phyloP scores from a whole-genome alignment of 495 filamentous ascomycete species.

The Lineolata rhizophorae region DNA sequence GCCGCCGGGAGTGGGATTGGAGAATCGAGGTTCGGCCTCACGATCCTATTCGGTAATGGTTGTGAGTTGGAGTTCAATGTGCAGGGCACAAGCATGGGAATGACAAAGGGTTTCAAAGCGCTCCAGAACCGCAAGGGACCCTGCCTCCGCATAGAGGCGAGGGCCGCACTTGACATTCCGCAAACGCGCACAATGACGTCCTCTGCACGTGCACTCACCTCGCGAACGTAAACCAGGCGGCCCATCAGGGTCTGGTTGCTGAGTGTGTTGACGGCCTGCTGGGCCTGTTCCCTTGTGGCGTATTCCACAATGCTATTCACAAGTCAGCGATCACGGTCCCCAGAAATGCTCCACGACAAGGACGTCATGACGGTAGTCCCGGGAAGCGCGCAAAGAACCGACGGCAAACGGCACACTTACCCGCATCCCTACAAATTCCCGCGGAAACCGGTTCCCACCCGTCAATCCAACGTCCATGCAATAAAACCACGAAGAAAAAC shows the following conservation, averaged over 20 bases:
- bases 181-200: too few relatives aligned
- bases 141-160: too few relatives aligned
- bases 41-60: conserved; percentile 35
- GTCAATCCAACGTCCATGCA: conserved; percentile 98
- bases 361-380: too few relatives aligned
- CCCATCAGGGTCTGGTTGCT: conserved; percentile 99
- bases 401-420: conserved; percentile 55
- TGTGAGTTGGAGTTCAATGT: background rate
- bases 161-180: too few relatives aligned
- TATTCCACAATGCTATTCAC: conserved; percentile 95
- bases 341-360: too few relatives aligned
- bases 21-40: conserved; percentile 88
- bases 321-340: conserved; percentile 1
- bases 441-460: conserved; percentile 74
- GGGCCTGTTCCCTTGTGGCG: conserved; percentile 96
- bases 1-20: conserved; percentile 39
- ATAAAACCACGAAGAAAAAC: conserved; percentile 29
- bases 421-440: conserved; percentile 98
- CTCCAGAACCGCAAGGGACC: too few relatives aligned
- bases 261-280: conserved; percentile 89
- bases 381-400: too few relatives aligned
- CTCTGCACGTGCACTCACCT: too few relatives aligned
- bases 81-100: too few relatives aligned
- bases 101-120: too few relatives aligned
- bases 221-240: conserved; percentile 91